A percentile compares a stretch with the other conserved stretches of the same genome.
phyloP scores from a whole-genome alignment of 73 alveolate species.

The Blepharisma japonicum region DNA sequence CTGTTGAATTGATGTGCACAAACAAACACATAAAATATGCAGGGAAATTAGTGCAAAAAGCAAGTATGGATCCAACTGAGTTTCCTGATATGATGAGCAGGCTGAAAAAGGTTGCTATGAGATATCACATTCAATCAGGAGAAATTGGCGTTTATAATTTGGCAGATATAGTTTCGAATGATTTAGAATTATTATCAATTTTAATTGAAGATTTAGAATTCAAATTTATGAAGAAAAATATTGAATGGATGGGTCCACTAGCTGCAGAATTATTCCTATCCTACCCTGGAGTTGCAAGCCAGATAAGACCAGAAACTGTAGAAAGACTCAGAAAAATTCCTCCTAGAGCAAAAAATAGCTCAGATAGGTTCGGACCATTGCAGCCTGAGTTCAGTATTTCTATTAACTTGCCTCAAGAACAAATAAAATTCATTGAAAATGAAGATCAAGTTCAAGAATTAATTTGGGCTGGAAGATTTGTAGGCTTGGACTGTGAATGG shows the following conservation, averaged over 20 bases:
- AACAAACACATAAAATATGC: conserved; percentile 48
- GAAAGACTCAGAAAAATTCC: conserved; percentile 17
- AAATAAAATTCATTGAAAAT: conserved; percentile 33
- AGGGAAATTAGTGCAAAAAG: conserved; percentile 37
- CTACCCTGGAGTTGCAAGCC: conserved; percentile 21
- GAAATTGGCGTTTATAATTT: conserved; percentile 46
- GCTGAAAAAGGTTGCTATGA: conserved; percentile 37
- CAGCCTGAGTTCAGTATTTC: conserved; percentile 36
- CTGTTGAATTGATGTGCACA: conserved; percentile 36
- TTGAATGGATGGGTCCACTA: conserved; percentile 35
- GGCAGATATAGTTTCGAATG: conserved; percentile 45
- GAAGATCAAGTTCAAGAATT: conserved; percentile 34
- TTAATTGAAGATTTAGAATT: conserved; percentile 44
- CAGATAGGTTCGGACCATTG: background rate
- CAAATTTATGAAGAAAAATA: conserved; percentile 34
- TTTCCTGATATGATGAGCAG: conserved; percentile 50
- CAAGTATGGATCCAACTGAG: conserved; percentile 37
- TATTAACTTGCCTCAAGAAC: conserved; percentile 42
- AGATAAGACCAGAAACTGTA: conserved; percentile 23
- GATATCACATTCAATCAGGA: conserved; percentile 41
- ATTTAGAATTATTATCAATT: conserved; percentile 33
- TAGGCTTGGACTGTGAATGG: conserved; percentile 92
- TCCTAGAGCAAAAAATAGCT: conserved; percentile 8
- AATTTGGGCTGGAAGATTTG: conserved; percentile 25
- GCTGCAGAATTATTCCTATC: background rate